A percentile compares a stretch with the other conserved stretches of the same genome.
Evolutionary conservation across 2,329 filamentous ascomycete species (phyloP).

Genomic region (Trichoderma endophyticum): DNA sequence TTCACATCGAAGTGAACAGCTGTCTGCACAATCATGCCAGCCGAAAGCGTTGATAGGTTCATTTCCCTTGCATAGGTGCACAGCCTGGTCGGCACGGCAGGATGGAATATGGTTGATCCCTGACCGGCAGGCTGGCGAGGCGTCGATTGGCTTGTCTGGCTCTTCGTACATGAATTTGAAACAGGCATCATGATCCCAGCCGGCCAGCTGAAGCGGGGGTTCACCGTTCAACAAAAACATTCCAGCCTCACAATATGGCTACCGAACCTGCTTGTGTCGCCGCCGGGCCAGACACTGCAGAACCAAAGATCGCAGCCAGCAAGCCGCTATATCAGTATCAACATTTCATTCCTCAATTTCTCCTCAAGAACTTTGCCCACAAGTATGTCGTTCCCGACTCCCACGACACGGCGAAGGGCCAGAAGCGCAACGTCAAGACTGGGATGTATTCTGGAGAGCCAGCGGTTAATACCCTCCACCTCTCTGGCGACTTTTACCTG

Average conservation of each 20-base stretch:
- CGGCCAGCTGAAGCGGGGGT: neutral
- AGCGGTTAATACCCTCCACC: neutral
- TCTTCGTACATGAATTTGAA: neutral
- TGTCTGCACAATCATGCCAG: neutral
- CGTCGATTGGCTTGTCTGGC: neutral
- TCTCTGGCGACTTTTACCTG: neutral
- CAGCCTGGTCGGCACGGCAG: neutral
- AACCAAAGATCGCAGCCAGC: neutral
- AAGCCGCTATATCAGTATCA: neutral
- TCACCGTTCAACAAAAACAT: neutral
- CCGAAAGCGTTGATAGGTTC: neutral
- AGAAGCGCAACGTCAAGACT: neutral
- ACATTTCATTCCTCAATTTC: conserved; percentile 10
- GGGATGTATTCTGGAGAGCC: neutral
- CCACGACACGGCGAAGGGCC: neutral
- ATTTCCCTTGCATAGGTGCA: neutral
- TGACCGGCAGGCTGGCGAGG: neutral
- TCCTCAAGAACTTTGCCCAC: conserved; percentile 6
- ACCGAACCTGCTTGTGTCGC: neutral
- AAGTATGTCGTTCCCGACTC: neutral
- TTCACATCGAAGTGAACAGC: neutral
- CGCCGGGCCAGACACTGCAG: neutral
- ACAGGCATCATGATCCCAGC: neutral
- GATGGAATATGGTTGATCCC: neutral
- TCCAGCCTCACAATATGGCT: neutral